Percentiles rank a stretch among this genome's conserved stretches.
Conservation (phyloP, 441 rosid genomes). For the Eutrema salsugineum region DNA sequence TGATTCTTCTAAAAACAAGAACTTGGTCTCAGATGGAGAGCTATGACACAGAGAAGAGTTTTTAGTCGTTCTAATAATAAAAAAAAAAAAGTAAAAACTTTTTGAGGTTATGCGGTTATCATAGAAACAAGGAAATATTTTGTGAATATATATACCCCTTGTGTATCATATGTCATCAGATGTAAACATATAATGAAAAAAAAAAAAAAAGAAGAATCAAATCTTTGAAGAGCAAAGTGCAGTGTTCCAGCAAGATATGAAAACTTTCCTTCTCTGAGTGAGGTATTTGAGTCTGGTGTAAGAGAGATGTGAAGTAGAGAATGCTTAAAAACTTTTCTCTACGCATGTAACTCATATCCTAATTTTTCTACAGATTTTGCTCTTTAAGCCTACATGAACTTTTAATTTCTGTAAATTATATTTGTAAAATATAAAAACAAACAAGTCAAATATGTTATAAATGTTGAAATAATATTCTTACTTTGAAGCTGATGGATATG, state of each 20-base stretch:
- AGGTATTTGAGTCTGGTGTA: no score
- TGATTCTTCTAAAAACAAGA: conserved; percentile 21
- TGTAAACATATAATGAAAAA: neutral
- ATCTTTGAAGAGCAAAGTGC: neutral
- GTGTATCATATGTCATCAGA: neutral
- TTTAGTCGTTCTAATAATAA: neutral
- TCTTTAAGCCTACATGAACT: no score
- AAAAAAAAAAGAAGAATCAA: neutral
- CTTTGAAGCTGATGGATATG: no score
- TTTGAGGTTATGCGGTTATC: neutral
- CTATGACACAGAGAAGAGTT: conserved; percentile 21
- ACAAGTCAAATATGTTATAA: no score
- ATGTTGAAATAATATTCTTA: no score
- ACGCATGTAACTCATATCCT: no score
- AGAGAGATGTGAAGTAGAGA: no score
- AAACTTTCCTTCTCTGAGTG: no score
- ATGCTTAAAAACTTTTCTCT: no score
- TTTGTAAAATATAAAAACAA: no score
- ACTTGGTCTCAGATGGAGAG: conserved; percentile 22
- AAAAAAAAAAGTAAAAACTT: neutral
- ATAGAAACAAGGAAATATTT: neutral
- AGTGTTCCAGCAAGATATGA: neutral
- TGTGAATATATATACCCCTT: neutral
- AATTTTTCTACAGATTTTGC: no score
- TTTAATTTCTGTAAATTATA: no score